Evolutionary conservation across 2,329 filamentous ascomycete genomes (phyloP), one percentile per base, ranked within the genome.

Genomic region (Claviceps paspali): DNA sequence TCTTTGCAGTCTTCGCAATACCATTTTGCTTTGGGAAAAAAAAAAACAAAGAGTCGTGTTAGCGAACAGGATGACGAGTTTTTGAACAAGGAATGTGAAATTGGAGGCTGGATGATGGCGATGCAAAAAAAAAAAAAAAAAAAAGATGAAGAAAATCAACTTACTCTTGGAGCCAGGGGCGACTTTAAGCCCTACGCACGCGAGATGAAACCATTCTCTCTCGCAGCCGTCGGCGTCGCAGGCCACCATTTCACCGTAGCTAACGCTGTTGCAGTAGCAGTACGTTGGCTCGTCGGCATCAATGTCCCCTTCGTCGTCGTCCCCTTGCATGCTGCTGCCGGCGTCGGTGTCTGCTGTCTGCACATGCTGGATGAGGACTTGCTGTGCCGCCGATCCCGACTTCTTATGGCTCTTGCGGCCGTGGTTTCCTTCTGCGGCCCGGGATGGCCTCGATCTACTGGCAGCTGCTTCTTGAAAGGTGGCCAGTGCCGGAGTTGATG

Each of bases 231-330:
- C 71, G 6, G 75, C 76, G 53, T 87, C 82, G 51, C 82, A 87
- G 2, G 79, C 82, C 30, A 87, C 80, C 82, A 87, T 87, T 59
- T 84, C 81, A 15, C 82, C 82, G 51, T 85, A 87, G 49, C 80
- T 85, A 38, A 85, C 76, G 33, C 77, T 72, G 47, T 85, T 80
- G 55, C 82, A 86, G 58, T 83, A 83, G 56, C 82, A 85, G 55
- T 87, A 87, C 11, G 75, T 67, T 27, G 76, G 79, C 52, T 87
- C 82, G 45, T 82, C 74, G 4, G 70, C 73, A 42, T 80, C 78
- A 27, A 80, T 75, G 6, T 76, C 74, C 10, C 75, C 77, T 11
- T 60, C 60, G 7, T 61, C 60, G 5, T 60, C 57, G 11, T 52
- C 52, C 14, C 42, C 51, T 35, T 60, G 60, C 38, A 57, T 55